Percentiles rank a stretch among this genome's conserved stretches.
Evolutionary conservation across 2,329 filamentous ascomycete genomes (phyloP).

Genomic region (Colletotrichum lentis): DNA sequence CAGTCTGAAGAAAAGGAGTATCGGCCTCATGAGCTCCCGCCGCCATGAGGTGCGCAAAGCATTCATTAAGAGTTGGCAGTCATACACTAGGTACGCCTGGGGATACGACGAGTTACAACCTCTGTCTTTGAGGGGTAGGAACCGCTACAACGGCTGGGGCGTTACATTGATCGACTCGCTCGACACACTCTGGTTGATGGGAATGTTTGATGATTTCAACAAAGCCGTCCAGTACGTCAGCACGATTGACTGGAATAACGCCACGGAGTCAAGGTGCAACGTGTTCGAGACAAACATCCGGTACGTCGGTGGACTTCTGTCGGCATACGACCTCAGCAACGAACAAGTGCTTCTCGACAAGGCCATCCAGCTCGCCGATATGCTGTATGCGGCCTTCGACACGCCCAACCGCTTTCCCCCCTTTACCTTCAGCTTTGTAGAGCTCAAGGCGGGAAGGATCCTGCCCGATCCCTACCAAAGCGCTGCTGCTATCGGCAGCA

Average conservation of each 20-base stretch:
- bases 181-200: slow-evolving; percentile 65
- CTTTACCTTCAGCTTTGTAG: slow-evolving; percentile 32
- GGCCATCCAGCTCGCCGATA: slow-evolving; percentile 68
- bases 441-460: slow-evolving; percentile 32
- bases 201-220: slow-evolving; percentile 58
- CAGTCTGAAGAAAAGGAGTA: slow-evolving; percentile 44
- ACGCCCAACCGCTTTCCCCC: slow-evolving; percentile 73
- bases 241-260: slow-evolving; percentile 62
- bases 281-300: slow-evolving; percentile 77
- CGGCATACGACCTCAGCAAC: slow-evolving; percentile 73
- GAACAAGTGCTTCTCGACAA: slow-evolving; percentile 66
- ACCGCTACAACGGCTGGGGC: slow-evolving; percentile 58
- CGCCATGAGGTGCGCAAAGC: slow-evolving; percentile 46
- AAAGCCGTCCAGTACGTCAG: slow-evolving; percentile 55
- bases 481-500: slow-evolving; percentile 64
- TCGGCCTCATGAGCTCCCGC: slow-evolving; percentile 49
- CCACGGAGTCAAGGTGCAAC: slow-evolving; percentile 58
- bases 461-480: slow-evolving; percentile 46
- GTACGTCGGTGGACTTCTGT: slow-evolving; percentile 73
- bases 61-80: slow-evolving; percentile 52
- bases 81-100: slow-evolving; percentile 56
- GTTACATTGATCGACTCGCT: slow-evolving; percentile 56
- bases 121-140: slow-evolving; percentile 49
- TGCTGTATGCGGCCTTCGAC: slow-evolving; percentile 73
- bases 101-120: slow-evolving; percentile 57